These are phyloP conservation scores for Leptographium flavum DNA, from an alignment of 2,329 filamentous ascomycete species.

Conservation along the genomic window DNA sequence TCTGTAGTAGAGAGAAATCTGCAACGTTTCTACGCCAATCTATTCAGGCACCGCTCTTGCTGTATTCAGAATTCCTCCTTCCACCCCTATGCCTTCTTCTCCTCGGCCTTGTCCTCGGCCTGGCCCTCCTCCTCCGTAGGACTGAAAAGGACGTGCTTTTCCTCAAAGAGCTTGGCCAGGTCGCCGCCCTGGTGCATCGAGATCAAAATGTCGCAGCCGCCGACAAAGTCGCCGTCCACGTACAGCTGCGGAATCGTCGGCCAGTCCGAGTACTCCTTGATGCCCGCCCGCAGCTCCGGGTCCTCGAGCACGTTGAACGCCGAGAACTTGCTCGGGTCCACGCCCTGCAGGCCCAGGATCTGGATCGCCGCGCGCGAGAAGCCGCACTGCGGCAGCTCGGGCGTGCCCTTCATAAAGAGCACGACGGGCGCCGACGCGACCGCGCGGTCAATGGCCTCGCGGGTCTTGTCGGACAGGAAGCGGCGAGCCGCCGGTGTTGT, in stretches of 20 bases:
- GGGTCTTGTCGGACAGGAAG: conserved; percentile 61
- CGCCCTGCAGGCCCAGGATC: conserved; percentile 85
- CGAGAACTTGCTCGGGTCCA: conserved; percentile 92
- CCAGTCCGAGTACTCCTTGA: conserved; percentile 99
- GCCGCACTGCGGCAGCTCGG: conserved; percentile 66
- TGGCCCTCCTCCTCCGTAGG: conserved; percentile 29
- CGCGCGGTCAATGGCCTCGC: conserved; percentile 77
- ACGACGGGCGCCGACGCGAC: conserved; percentile 82
- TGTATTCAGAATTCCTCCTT: background rate
- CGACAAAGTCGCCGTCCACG: conserved; percentile 87
- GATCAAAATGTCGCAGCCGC: conserved; percentile 93
- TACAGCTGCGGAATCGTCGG: conserved; percentile 97
- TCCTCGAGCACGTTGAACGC: conserved; percentile 97
- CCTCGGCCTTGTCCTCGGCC: conserved; percentile 17
- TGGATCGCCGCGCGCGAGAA: conserved; percentile 93
- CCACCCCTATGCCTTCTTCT: conserved; percentile 21
- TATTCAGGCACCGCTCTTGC: too few relatives aligned
- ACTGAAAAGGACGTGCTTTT: conserved; percentile 71
- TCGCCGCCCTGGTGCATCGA: conserved; percentile 96
- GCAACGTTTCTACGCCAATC: too few relatives aligned
- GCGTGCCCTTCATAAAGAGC: conserved; percentile 86
- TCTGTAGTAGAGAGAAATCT: too few relatives aligned
- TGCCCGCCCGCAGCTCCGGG: conserved; percentile 69
- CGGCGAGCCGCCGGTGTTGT: conserved; percentile 1
- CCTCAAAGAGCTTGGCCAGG: conserved; percentile 77